Conservation (phyloP, 129 eudicot species). For the Flaveria linearis region DNA sequence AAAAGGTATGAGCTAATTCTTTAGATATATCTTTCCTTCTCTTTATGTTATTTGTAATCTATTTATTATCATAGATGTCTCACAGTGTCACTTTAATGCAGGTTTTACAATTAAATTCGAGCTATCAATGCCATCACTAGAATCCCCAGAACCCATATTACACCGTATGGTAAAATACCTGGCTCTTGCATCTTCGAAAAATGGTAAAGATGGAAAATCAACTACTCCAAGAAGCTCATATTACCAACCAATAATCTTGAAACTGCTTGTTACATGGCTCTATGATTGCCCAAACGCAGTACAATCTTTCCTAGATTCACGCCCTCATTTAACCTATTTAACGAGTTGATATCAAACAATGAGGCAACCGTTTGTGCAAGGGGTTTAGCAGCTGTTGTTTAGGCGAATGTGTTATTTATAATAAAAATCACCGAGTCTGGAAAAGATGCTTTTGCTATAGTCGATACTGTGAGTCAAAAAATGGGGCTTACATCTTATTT, state of each 20-base stretch:
- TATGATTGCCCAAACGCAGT: slow-evolving; percentile 75
- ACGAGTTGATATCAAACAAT: slow-evolving; percentile 63
- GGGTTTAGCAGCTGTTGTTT: slow-evolving; percentile 83
- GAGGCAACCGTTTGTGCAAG: slow-evolving; percentile 59
- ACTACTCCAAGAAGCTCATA: slow-evolving; percentile 44
- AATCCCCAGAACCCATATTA: slow-evolving; percentile 73
- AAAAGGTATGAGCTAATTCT: slow-evolving; percentile 51
- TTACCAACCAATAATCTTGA: slow-evolving; percentile 75
- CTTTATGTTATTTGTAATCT: neutral
- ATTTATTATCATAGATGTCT: neutral
- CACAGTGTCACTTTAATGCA: slow-evolving; percentile 29
- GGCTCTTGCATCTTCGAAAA: slow-evolving; percentile 85
- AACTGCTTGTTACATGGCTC: slow-evolving; percentile 85
- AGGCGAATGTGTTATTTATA: slow-evolving; percentile 77
- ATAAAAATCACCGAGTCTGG: slow-evolving; percentile 51
- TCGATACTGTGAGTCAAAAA: slow-evolving; percentile 84
- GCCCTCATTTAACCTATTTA: slow-evolving; percentile 82
- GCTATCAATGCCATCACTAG: slow-evolving; percentile 58
- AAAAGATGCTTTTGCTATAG: slow-evolving; percentile 74
- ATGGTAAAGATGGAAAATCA: slow-evolving; percentile 67
- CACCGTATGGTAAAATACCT: slow-evolving; percentile 93
- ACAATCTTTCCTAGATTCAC: slow-evolving; percentile 79
- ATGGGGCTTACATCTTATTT: slow-evolving; percentile 76
- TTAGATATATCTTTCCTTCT: neutral
- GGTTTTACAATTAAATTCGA: slow-evolving; percentile 81